Conservation (phyloP, 1,284 basidiomycete species). For the Fomitopsis betulina region DNA sequence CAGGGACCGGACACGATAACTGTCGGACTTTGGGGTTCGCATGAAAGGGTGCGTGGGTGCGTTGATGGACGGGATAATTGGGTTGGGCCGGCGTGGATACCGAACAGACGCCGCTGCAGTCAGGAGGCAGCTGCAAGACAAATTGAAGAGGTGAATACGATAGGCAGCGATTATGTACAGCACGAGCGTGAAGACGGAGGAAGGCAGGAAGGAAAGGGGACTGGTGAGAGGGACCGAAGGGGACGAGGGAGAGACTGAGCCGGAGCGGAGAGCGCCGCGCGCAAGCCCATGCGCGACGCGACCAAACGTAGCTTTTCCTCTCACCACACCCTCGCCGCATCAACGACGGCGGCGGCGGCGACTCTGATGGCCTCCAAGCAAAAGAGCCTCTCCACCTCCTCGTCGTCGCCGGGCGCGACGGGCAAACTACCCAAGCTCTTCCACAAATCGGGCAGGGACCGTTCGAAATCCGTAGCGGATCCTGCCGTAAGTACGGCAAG, state of each 20-base stretch:
- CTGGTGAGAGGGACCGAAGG: not conserved
- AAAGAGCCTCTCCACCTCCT: conserved; percentile 25
- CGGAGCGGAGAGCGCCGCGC: conserved; percentile 1
- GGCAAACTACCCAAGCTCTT: conserved; percentile 66
- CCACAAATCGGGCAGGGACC: conserved; percentile 56
- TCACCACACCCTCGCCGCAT: conserved; percentile 9
- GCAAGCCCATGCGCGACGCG: conserved; percentile 1
- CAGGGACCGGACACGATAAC: not conserved
- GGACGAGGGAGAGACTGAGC: not conserved
- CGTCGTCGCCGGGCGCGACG: conserved; percentile 28
- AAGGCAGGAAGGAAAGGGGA: not conserved
- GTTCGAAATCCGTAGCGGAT: conserved; percentile 54
- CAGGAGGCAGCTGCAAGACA: not conserved
- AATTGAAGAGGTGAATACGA: not conserved
- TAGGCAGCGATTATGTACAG: not conserved
- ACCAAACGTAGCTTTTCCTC: conserved; percentile 2
- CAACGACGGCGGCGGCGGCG: conserved; percentile 22
- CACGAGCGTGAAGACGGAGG: not conserved
- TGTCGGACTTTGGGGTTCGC: not conserved
- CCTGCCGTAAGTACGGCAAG: conserved; percentile 34
- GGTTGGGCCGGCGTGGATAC: not conserved
- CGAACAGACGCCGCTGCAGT: not conserved
- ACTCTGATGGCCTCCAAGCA: conserved; percentile 27
- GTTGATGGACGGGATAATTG: not conserved
- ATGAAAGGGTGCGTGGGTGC: not conserved